Evolutionary conservation across 352 stramenopile genomes (phyloP).

Genomic region (Globisporangium orthogonon): DNA sequence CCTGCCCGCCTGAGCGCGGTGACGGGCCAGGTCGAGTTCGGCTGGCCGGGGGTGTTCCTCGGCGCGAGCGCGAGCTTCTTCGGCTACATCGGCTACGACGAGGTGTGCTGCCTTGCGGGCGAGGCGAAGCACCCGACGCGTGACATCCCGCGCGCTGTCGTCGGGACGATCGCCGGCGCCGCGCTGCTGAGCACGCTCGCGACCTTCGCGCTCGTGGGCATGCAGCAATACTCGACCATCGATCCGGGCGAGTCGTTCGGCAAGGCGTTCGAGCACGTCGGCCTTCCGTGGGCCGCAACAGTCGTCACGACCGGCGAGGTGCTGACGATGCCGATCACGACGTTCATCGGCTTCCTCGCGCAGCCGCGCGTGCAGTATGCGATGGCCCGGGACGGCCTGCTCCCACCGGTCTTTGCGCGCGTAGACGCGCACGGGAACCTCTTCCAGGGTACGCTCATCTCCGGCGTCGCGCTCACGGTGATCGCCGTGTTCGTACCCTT

Average conservation of each 20-base stretch:
- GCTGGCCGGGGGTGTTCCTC: slow-evolving; percentile 77
- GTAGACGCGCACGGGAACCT: slow-evolving; percentile 70
- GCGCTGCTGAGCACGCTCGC: slow-evolving; percentile 78
- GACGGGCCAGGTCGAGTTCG: slow-evolving; percentile 40
- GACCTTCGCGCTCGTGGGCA: slow-evolving; percentile 90
- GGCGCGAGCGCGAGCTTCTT: slow-evolving; percentile 93
- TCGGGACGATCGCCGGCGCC: slow-evolving; percentile 86
- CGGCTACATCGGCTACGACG: slow-evolving; percentile 96
- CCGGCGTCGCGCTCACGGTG: slow-evolving; percentile 35
- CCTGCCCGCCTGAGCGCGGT: slow-evolving; percentile 15
- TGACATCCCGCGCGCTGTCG: slow-evolving; percentile 87
- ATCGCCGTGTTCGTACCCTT: slow-evolving; percentile 82
- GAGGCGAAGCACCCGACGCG: slow-evolving; percentile 81
- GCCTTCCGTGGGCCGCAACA: slow-evolving; percentile 64
- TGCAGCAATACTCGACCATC: slow-evolving; percentile 87
- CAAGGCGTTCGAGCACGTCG: slow-evolving; percentile 61
- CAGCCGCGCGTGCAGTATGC: slow-evolving; percentile 90
- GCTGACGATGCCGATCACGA: slow-evolving; percentile 93
- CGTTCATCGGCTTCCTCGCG: slow-evolving; percentile 92
- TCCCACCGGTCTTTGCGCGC: slow-evolving; percentile 81
- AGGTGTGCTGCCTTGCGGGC: slow-evolving; percentile 92
- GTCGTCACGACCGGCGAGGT: slow-evolving; percentile 90
- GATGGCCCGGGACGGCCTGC: slow-evolving; percentile 91
- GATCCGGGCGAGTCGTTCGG: slow-evolving; percentile 61
- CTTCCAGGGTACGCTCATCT: slow-evolving; percentile 59